Percentiles rank a stretch among this genome's conserved stretches.
Conservation (phyloP, 148 eudicot species). For the Rhododendron vialii region DNA sequence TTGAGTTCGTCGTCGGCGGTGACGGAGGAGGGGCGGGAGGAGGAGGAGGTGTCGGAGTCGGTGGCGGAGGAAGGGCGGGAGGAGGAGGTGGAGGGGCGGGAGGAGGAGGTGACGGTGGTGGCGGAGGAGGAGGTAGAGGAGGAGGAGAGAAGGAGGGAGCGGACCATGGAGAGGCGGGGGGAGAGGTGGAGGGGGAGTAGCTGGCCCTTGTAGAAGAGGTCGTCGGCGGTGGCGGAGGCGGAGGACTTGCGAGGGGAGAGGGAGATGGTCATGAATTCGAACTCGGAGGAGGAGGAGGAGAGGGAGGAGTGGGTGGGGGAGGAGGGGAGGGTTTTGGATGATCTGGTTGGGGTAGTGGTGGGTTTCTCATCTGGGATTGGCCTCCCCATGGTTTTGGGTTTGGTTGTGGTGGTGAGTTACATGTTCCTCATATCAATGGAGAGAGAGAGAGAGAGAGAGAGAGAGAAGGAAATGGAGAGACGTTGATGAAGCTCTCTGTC, state of each 20-base stretch:
- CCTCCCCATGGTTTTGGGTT: slow-evolving; percentile 35
- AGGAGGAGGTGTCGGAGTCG: slow-evolving; percentile 45
- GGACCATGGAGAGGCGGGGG: slow-evolving; percentile 78
- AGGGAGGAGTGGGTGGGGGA: slow-evolving; percentile 73
- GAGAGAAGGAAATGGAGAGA: background rate
- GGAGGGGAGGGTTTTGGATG: slow-evolving; percentile 78
- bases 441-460: background rate
- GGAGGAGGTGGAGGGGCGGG: slow-evolving; percentile 45
- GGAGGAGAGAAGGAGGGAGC: slow-evolving; percentile 53
- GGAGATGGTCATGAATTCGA: slow-evolving; percentile 60
- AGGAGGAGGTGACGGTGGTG: slow-evolving; percentile 34
- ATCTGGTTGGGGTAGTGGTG: slow-evolving; percentile 14
- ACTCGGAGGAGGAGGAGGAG: slow-evolving; percentile 73
- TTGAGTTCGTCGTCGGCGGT: slow-evolving; percentile 35
- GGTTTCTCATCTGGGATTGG: background rate
- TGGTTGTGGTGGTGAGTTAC: background rate
- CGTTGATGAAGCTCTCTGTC: background rate
- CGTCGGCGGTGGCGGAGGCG: slow-evolving; percentile 77
- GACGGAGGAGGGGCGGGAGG: slow-evolving; percentile 70
- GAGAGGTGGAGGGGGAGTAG: slow-evolving; percentile 82
- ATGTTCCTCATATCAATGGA: background rate
- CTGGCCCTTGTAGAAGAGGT: slow-evolving; percentile 88
- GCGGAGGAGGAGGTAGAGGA: slow-evolving; percentile 49
- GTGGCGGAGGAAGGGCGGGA: slow-evolving; percentile 36
- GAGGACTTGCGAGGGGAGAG: slow-evolving; percentile 74